Conservation (phyloP, 441 rosid genomes). For the Aleurites moluccanus region DNA sequence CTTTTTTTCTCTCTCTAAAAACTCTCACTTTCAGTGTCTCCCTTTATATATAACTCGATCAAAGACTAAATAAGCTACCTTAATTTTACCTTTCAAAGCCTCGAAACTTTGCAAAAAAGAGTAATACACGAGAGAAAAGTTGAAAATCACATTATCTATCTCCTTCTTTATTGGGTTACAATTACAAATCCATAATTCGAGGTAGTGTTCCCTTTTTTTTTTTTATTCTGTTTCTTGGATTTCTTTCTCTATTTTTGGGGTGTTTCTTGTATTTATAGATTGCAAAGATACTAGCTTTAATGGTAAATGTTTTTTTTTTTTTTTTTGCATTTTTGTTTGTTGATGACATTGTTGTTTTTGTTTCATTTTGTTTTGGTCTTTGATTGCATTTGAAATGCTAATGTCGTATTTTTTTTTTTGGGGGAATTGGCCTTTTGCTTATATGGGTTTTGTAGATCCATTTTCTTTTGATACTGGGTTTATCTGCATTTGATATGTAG, state of each 20-base stretch:
- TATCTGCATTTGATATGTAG: not conserved
- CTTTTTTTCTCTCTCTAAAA: no score
- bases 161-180: not conserved
- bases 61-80: constrained; percentile 6
- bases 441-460: constrained; percentile 21
- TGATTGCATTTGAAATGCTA: constrained; percentile 13
- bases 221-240: not conserved
- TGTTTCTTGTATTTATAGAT: not conserved
- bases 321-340: constrained; percentile 11
- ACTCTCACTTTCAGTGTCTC: constrained; percentile 18
- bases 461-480: not conserved
- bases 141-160: not conserved
- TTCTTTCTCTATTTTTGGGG: not conserved
- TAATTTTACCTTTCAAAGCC: constrained; percentile 11
- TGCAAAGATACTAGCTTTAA: not conserved
- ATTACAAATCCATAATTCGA: constrained; percentile 20
- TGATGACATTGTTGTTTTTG: not conserved
- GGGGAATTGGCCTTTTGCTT: constrained; percentile 3
- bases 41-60: constrained; percentile 7
- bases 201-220: constrained; percentile 25
- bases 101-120: not conserved
- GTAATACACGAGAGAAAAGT: not conserved
- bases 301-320: not conserved
- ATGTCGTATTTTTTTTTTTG: not conserved
- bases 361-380: not conserved